Conservation (phyloP, 768 basidiomycete species). For the Rhodosporidiobolus odoratus region DNA sequence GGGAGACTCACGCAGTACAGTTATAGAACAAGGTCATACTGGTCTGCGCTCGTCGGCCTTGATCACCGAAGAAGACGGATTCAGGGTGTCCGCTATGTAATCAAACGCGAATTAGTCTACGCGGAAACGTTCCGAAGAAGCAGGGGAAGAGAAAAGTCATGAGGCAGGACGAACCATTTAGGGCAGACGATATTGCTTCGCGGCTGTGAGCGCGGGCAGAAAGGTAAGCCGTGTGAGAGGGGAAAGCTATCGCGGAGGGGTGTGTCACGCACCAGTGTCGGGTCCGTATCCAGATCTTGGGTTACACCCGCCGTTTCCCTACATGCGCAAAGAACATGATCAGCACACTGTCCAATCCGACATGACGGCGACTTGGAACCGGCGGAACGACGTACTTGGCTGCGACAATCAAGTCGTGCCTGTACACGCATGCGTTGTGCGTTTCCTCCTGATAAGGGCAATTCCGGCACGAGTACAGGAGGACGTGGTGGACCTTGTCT, state of each 20-base stretch:
- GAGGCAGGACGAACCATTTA: constrained; percentile 16
- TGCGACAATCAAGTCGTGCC: constrained; percentile 85
- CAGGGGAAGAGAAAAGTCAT: constrained; percentile 19
- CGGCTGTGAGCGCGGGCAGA: neutral
- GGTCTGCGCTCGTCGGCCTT: constrained; percentile 92
- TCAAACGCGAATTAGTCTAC: neutral
- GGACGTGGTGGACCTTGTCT: constrained; percentile 72
- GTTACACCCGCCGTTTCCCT: constrained; percentile 94
- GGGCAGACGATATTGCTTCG: constrained; percentile 30
- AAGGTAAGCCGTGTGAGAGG: neutral
- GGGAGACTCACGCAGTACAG: constrained; percentile 49
- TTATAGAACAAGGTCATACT: constrained; percentile 90
- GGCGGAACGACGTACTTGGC: constrained; percentile 62
- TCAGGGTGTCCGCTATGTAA: constrained; percentile 45
- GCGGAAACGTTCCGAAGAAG: neutral
- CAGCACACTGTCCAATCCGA: too few species aligned
- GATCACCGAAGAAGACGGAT: constrained; percentile 91
- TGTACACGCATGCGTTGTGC: constrained; percentile 83
- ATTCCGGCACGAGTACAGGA: constrained; percentile 88
- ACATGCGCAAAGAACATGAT: too few species aligned
- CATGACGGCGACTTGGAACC: too few species aligned
- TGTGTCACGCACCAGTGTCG: constrained; percentile 62
- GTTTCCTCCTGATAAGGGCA: constrained; percentile 79
- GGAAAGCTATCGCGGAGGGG: neutral
- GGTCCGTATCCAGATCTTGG: constrained; percentile 76